Conservation (phyloP, 176 grass and related monocot species). For the Cocos nucifera region DNA sequence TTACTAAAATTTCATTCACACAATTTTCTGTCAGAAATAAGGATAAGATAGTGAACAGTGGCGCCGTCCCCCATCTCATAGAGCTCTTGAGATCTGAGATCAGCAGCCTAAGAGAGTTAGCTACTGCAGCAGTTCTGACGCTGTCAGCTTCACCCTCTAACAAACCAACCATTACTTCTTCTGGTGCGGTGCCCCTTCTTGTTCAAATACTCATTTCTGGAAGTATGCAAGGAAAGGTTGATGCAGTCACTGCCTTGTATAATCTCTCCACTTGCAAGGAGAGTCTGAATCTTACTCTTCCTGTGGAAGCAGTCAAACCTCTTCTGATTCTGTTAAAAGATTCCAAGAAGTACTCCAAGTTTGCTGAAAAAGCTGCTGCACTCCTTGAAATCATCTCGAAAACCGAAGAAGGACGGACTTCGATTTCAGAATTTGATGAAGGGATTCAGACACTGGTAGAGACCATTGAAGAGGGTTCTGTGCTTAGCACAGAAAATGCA, state of each 20-base stretch:
- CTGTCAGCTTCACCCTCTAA: constrained; percentile 25
- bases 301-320: constrained; percentile 16
- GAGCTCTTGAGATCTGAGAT: constrained; percentile 11
- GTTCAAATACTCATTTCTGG: constrained; percentile 19
- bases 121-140: constrained; percentile 17
- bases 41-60: constrained; percentile 16
- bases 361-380: constrained; percentile 17
- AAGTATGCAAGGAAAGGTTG: constrained; percentile 21
- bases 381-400: constrained; percentile 15
- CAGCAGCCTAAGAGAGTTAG: constrained; percentile 15
- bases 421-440: constrained; percentile 15
- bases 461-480: constrained; percentile 20
- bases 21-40: constrained; percentile 11
- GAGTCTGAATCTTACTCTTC: constrained; percentile 2
- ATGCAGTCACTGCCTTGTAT: constrained; percentile 17
- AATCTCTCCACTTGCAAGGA: constrained; percentile 19
- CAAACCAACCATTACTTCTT: constrained; percentile 10
- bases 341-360: constrained; percentile 23
- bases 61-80: constrained; percentile 21
- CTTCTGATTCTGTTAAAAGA: constrained; percentile 17
- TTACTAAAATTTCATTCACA: background rate
- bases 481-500: constrained; percentile 17
- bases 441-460: constrained; percentile 17
- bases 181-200: constrained; percentile 19
- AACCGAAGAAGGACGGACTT: constrained; percentile 13